Percentiles rank a stretch among this genome's conserved stretches.
Conservation (phyloP, 768 basidiomycete genomes). For the Mycena kentingensis region DNA sequence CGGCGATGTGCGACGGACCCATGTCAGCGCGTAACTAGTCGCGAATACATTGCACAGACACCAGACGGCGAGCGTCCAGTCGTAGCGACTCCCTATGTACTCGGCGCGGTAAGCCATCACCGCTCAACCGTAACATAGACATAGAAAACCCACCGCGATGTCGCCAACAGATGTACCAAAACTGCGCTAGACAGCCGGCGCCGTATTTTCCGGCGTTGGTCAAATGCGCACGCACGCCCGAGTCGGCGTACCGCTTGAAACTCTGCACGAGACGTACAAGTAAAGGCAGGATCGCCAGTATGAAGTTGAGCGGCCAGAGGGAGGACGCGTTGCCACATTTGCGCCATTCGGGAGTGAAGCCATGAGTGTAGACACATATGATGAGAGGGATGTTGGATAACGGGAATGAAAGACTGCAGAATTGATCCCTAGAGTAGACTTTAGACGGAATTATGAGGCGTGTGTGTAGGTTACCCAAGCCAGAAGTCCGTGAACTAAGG, state of each 20-base stretch:
- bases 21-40: conserved; percentile 70
- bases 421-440: conserved; percentile 61
- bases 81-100: conserved; percentile 33
- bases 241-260: conserved; percentile 84
- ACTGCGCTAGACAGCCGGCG: conserved; percentile 61
- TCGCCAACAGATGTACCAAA: conserved; percentile 81
- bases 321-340: conserved; percentile 47
- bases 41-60: conserved; percentile 63
- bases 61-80: conserved; percentile 65
- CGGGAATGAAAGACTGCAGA: conserved; percentile 77
- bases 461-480: neutral
- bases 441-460: neutral
- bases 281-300: conserved; percentile 67
- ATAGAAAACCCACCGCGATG: conserved; percentile 47
- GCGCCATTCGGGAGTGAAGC: conserved; percentile 46
- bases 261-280: conserved; percentile 82
- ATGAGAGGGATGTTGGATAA: conserved; percentile 74
- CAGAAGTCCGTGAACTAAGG: neutral
- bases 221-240: conserved; percentile 71
- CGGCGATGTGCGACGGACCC: conserved; percentile 54
- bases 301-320: conserved; percentile 66
- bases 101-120: neutral
- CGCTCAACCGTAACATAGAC: neutral
- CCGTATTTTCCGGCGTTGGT: conserved; percentile 91
- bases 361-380: conserved; percentile 67